Conservation (phyloP, 352 stramenopile species). For the Pythium grandisporangium region DNA sequence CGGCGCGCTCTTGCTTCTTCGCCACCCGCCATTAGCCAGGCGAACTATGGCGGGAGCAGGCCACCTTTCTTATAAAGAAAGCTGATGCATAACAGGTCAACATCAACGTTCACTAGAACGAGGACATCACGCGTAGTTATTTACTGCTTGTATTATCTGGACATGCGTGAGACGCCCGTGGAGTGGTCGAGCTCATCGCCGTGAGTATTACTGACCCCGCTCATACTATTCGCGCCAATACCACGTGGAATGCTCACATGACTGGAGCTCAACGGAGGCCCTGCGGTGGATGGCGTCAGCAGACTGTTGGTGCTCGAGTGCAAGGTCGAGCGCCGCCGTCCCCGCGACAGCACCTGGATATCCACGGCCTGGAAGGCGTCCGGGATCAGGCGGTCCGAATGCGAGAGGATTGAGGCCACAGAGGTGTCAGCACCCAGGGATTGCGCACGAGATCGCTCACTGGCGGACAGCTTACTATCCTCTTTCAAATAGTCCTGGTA, state of each 20-base stretch:
- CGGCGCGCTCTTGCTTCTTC: no score
- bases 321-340: constrained; percentile 9
- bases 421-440: constrained; percentile 16
- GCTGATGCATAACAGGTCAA: no score
- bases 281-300: constrained; percentile 9
- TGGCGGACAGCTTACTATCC: constrained; percentile 9
- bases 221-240: no score
- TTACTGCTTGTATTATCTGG: no score
- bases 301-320: constrained; percentile 8
- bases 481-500: constrained; percentile 14
- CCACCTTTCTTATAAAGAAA: no score
- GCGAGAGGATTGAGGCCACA: constrained; percentile 18
- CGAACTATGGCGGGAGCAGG: no score
- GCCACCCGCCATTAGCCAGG: no score
- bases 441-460: constrained; percentile 14
- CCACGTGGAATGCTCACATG: constrained; percentile 1
- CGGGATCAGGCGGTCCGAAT: constrained; percentile 15
- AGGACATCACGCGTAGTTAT: no score
- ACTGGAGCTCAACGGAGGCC: neutral
- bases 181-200: no score
- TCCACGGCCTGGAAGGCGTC: constrained; percentile 22
- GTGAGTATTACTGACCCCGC: no score
- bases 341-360: constrained; percentile 20
- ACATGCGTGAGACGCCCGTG: no score
- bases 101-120: no score